A percentile compares a stretch with the other conserved stretches of the same genome.
Conservation (phyloP, 306 rosid genomes). For the Cicer cuneatum region DNA sequence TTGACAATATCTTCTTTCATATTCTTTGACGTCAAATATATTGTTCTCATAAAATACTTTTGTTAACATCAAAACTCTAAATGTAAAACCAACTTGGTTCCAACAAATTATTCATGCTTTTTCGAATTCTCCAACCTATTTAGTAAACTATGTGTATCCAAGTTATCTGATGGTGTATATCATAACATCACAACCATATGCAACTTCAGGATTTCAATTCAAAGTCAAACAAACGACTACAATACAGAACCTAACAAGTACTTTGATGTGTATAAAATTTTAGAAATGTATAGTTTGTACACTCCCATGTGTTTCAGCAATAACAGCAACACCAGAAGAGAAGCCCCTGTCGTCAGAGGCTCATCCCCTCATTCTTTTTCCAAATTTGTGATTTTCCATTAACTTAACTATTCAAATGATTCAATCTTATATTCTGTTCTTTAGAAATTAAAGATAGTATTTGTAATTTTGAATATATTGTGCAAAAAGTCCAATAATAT, state of each 20-base stretch:
- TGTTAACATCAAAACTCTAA: too few relatives aligned
- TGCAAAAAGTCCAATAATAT: too few relatives aligned
- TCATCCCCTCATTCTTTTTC: constrained; percentile 32
- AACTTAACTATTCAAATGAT: constrained; percentile 2
- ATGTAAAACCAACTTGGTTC: too few relatives aligned
- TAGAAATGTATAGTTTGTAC: constrained; percentile 65
- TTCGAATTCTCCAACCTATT: too few relatives aligned
- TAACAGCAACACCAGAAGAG: constrained; percentile 28
- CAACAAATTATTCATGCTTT: too few relatives aligned
- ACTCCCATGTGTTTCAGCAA: constrained; percentile 52
- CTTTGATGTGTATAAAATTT: constrained; percentile 42
- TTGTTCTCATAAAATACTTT: too few relatives aligned
- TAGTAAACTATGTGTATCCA: too few relatives aligned
- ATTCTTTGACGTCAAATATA: too few relatives aligned
- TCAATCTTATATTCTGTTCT: neutral
- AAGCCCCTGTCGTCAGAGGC: constrained; percentile 3
- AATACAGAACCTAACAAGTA: constrained; percentile 39
- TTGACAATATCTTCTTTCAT: too few relatives aligned
- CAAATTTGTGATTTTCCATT: constrained; percentile 41
- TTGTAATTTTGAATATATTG: too few relatives aligned
- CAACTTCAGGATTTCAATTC: constrained; percentile 43
- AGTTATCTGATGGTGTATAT: constrained; percentile 57
- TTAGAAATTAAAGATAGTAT: too few relatives aligned
- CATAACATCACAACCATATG: constrained; percentile 49
- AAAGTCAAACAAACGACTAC: constrained; percentile 43